These are phyloP conservation scores for Cercospora beticola DNA, from an alignment of 2,329 filamentous ascomycete species.

Conservation along the genomic window DNA sequence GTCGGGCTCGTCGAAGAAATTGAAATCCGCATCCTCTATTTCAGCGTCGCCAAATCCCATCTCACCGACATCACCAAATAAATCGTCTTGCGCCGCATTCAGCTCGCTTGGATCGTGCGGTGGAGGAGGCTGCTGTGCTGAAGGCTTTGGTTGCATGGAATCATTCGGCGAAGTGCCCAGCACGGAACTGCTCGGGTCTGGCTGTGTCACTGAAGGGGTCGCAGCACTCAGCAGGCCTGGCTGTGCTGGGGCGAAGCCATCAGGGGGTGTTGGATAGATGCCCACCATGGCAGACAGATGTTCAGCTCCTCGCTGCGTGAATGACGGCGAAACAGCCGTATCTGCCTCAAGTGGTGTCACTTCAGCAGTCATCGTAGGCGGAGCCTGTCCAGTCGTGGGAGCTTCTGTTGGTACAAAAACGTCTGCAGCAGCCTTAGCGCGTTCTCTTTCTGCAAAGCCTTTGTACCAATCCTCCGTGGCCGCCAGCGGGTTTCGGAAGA, in stretches of 20 bases:
- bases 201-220: conserved; percentile 22
- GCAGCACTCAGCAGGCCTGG: conserved; percentile 21
- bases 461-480: conserved; percentile 35
- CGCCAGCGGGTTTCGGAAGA: conserved; percentile 36
- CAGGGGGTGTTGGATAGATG: conserved; percentile 72
- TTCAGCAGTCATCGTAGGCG: conserved; percentile 1
- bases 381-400: background rate
- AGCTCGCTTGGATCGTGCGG: conserved; percentile 4
- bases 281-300: conserved; percentile 44
- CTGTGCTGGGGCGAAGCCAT: conserved; percentile 46
- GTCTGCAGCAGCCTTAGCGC: conserved; percentile 12
- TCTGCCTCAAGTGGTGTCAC: background rate
- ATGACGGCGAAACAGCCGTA: conserved; percentile 32
- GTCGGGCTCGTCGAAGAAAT: conserved; percentile 71
- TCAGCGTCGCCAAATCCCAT: conserved; percentile 27
- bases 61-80: conserved; percentile 63
- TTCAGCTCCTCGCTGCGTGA: conserved; percentile 44
- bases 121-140: conserved; percentile 6
- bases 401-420: background rate
- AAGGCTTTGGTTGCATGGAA: conserved; percentile 33
- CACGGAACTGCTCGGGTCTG: conserved; percentile 11
- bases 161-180: conserved; percentile 10
- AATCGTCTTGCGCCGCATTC: conserved; percentile 54
- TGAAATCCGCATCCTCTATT: conserved; percentile 74
- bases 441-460: conserved; percentile 23